Evolutionary conservation across 306 rosid species (phyloP), one percentile per base, ranked within the genome.

Genomic region (Castanea sativa): DNA sequence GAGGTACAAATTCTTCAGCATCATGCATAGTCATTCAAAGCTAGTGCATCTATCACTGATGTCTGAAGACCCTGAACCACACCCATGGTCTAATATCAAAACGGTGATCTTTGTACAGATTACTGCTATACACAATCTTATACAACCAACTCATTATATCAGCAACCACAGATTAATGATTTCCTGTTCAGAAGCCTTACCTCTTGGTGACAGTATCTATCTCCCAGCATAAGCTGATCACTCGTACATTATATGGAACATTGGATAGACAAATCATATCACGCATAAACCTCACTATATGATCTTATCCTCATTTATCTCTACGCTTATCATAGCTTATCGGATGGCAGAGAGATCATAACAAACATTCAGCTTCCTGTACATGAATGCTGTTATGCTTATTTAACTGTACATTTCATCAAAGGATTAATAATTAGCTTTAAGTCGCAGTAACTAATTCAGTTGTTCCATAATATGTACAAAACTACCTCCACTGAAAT

Each of bases 401-500:
- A 6, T 61, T 80, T 12, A 43, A 49, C 74, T 76, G 68, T 76
- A 49, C 63, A 76, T 16, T 72, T 60, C 76, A 52, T 27, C 82
- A 32, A 51, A 53, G 72, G 67, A 73, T 55, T 21, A 64, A 67
- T 38, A 30, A 10, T n/a, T 52, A 76, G 63, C 80, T 80, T 80
- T 57, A 57, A 51, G 75, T 82, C 64, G 57, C 13, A 13, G 74
- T 76, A 69, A 21, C 55, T 43, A 45, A 7, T 32, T 60, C 59
- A 21, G 63, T 57, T 20, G 56, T 43, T 33, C 9, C 41, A n/a
- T 16, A 5, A 21, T 27, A 29, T 7, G 63, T 67, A 55, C 2
- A 29, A 8, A 67, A 80, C 76, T 74, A 41, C 45, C 79, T 78
- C 59, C 55, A 41, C 21, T 75, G 60, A 80, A 80, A 73, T 55